These are phyloP conservation scores for Lachnellula occidentalis DNA, from an alignment of 2,329 filamentous ascomycete species.

Conservation along the genomic window DNA sequence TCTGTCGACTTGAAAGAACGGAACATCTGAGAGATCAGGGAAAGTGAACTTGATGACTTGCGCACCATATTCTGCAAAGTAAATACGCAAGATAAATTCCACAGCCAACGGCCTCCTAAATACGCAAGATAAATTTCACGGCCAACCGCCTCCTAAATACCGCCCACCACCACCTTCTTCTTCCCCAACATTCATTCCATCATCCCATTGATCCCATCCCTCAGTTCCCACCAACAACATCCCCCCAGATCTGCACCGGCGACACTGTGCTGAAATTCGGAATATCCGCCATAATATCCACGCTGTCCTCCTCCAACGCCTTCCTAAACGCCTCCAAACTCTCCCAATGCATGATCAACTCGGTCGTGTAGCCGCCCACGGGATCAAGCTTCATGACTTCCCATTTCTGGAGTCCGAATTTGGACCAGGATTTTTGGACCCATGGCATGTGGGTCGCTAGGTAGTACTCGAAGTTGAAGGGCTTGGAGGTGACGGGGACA, in stretches of 20 bases:
- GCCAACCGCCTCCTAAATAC: too few species aligned
- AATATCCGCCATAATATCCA: neutral
- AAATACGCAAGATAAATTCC: too few species aligned
- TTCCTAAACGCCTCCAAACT: neutral
- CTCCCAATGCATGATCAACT: neutral
- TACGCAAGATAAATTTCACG: too few species aligned
- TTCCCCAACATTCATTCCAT: neutral
- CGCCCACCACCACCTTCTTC: too few species aligned
- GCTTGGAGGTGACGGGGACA: neutral
- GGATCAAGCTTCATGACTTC: neutral
- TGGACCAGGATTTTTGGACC: neutral
- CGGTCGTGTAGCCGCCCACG: neutral
- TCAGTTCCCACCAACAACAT: neutral
- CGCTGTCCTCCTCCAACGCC: neutral
- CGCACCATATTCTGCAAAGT: conserved; percentile 68
- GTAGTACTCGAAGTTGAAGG: neutral
- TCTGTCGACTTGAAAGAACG: conserved; percentile 67
- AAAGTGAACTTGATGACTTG: conserved; percentile 68
- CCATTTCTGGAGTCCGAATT: neutral
- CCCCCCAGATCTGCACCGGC: neutral
- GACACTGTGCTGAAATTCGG: neutral
- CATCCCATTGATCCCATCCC: neutral
- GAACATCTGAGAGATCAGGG: conserved; percentile 61
- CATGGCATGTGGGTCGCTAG: neutral
- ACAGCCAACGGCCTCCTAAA: too few species aligned